phyloP scores from a whole-genome alignment of 192 early-diverging fungal genomes.

The Entophlyctis luteolus region DNA sequence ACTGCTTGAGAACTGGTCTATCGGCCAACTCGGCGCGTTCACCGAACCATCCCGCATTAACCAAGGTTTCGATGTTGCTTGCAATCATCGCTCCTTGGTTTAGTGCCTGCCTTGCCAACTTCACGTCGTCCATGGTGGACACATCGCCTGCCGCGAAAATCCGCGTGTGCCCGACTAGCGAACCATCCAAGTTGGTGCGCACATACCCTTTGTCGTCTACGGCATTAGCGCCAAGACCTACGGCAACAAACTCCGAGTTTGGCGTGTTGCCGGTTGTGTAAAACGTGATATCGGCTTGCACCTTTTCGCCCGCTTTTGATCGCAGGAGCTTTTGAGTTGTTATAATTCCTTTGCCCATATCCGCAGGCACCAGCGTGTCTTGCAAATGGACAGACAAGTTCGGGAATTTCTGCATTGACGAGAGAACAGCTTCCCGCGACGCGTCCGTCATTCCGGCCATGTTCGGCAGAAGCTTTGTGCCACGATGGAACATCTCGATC shows the following conservation, averaged over 20 bases:
- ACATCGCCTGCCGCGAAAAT: constrained; percentile 78
- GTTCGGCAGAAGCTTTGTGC: constrained; percentile 25
- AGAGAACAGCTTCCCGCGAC: background rate
- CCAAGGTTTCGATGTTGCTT: too few species aligned
- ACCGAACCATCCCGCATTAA: too few species aligned
- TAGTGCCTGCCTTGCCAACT: too few species aligned
- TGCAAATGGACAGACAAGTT: background rate
- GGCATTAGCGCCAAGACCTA: constrained; percentile 51
- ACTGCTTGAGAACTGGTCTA: too few species aligned
- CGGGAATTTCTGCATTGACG: background rate
- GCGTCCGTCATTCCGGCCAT: background rate
- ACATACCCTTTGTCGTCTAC: constrained; percentile 57
- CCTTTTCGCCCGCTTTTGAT: background rate
- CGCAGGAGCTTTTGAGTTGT: too few species aligned
- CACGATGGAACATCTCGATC: constrained; percentile 64
- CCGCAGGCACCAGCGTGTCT: background rate
- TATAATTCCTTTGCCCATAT: too few species aligned
- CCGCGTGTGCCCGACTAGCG: constrained; percentile 58
- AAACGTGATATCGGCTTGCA: background rate
- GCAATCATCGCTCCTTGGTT: too few species aligned
- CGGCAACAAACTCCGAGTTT: constrained; percentile 33
- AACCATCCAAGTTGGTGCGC: constrained; percentile 62
- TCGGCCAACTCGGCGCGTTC: too few species aligned
- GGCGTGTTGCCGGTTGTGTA: background rate
- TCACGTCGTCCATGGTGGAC: constrained; percentile 42